Base-by-base conservation (phyloP, 106 monocot species). In the Alisma plantagoaquatica region DNA sequence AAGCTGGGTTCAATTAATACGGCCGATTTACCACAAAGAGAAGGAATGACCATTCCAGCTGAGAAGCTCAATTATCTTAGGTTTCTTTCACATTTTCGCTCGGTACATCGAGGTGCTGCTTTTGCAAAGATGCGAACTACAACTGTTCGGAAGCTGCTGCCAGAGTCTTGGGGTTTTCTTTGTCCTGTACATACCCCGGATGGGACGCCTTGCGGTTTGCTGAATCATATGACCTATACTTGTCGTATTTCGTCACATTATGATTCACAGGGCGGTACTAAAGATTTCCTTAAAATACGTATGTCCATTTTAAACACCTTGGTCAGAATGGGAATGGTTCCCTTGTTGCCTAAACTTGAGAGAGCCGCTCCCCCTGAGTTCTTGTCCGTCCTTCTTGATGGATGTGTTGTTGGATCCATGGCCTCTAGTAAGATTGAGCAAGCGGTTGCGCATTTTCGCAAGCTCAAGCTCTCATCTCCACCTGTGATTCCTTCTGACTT, bases 151-250 rank as follows among this genome's bases (percentile, higher is more conserved):
- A 96, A 96, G 56, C 63, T 96, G 56, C 73, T 96, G n/a, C 96
- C 96, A 29, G 96, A 96, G 96, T 96, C 96, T 19, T 96, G 96
- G 96, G 96, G 96, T 16, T 96, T 96, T 59, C 81, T 96, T 52
- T 96, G 96, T 51, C 96, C 96, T 21, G 89, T 96, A 66, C 89
- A 96, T 60, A 96, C 96, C 15, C 96, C 96, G 43, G 96, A 96
- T 76, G 96, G 96, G 33, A 71, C 70, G 30, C 96, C 96, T 69
- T 96, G 96, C 74, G 96, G 96, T 53, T 75, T 96, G 68, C 70
- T 96, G 48, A 96, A 96, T 49, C 96, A 96, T 56, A 85, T 96
- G 96, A 79, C 89, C 23, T 46, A 74, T 56, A 42, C 73, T 33
- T 96, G 96, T 53, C 60, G 89, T 57, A 43, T 96, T 44, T 27